Base-by-base conservation (phyloP, 768 basidiomycete species). In the Lactifluus rugatus region DNA sequence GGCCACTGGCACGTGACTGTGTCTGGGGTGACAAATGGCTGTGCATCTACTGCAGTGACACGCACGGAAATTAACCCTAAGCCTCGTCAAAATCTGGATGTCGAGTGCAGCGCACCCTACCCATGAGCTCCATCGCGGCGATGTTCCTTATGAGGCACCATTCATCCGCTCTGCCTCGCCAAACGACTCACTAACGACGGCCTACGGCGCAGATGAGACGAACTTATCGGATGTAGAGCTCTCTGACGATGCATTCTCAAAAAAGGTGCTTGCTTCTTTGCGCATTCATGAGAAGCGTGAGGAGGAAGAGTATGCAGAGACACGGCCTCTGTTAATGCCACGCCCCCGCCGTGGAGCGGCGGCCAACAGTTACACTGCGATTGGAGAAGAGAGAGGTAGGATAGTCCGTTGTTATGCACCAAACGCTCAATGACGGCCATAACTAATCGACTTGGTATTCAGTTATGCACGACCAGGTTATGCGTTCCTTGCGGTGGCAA, bases 191-290 rank as follows among this genome's bases (percentile, higher is more conserved):
- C 70, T 78, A 49, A 76, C 74, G 37, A 78, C 77, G 42, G 70
- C 73, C n/a, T 78, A 78, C 32, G 75, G 72, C 7, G 68, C 68
- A 16, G 78, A 78, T 63, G 74, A 77, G 61, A 77, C 78, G n/a
- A 65, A 64, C 37, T 66, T 66, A n/a, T 71, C 71, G 3, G 77
- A 78, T 56, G 59, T 58, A n/a, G 71, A 70, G 57, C 66, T 78
- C 39, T 66, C 68, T 47, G 66, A 72, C 48, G 67, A 71, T 55
- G 72, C 68, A 3, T 76, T 78, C 57, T 69, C 68, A 41, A 60
- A 66, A 49, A 76, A 71, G 58, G 70, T 70, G 61, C 66, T 70
- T 48, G 67, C 68, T 25, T 64, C 65, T 49, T 66, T 76, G 44
- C 69, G 69, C 25, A 61, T 78, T 34, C 65, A 72, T 48, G 65